phyloP scores from a whole-genome alignment of 345 rosid species.

The Dipteronia sinensis region DNA sequence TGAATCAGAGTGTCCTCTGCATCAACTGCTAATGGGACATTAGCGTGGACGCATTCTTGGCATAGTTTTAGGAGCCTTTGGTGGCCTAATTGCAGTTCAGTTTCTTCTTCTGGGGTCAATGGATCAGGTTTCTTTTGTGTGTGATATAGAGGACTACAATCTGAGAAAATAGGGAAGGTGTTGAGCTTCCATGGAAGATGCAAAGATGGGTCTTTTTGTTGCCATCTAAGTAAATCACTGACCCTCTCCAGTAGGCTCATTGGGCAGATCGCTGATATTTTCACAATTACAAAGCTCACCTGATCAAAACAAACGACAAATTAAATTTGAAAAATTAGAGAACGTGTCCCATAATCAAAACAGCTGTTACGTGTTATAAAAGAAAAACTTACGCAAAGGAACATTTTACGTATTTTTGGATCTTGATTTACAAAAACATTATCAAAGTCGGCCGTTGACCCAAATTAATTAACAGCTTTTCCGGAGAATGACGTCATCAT shows the following conservation, averaged over 20 bases:
- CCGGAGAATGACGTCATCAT: background rate
- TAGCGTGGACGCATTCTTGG: conserved; percentile 51
- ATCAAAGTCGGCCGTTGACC: too few species aligned
- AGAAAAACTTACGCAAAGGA: too few species aligned
- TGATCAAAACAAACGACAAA: conserved; percentile 19
- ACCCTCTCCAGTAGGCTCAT: conserved; percentile 60
- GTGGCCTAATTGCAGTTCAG: conserved; percentile 52
- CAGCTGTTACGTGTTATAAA: too few species aligned
- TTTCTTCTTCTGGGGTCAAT: conserved; percentile 59
- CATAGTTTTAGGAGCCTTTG: conserved; percentile 57
- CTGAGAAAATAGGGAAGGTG: conserved; percentile 65
- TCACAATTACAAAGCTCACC: conserved; percentile 75
- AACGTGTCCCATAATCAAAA: too few species aligned
- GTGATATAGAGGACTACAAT: conserved; percentile 73
- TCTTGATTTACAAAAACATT: too few species aligned
- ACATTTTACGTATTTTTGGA: too few species aligned
- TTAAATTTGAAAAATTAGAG: too few species aligned
- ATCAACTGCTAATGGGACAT: conserved; percentile 58
- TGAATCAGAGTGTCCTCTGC: conserved; percentile 85
- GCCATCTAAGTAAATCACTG: conserved; percentile 85
- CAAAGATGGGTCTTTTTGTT: conserved; percentile 54
- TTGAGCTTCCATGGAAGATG: conserved; percentile 76
- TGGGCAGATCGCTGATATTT: conserved; percentile 81
- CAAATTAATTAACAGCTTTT: too few species aligned
- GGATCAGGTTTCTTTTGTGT: conserved; percentile 65